These are phyloP conservation scores for Aspergillus olivimuriae DNA, from an alignment of 495 filamentous ascomycete species.

Conservation along the genomic window DNA sequence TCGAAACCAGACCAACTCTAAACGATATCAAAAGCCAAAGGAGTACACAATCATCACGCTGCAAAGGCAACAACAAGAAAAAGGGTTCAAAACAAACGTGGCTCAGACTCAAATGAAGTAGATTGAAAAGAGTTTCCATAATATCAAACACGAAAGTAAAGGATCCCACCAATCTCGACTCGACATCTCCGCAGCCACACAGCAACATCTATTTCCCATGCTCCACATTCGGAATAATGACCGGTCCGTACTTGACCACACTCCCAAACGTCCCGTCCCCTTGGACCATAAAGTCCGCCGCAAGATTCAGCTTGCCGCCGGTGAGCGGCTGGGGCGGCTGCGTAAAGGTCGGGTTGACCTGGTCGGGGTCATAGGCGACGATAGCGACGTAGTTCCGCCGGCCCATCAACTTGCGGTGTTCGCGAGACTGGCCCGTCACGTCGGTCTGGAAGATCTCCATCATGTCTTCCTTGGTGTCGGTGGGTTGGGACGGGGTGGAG, in stretches of 20 bases:
- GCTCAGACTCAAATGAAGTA: background rate
- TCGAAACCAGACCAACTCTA: background rate
- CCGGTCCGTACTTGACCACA: constrained; percentile 94
- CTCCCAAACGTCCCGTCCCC: constrained; percentile 69
- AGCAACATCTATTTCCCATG: constrained; percentile 60
- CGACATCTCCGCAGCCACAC: too few relatives aligned
- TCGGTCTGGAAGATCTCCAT: constrained; percentile 97
- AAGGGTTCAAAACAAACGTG: background rate
- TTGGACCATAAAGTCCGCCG: constrained; percentile 96
- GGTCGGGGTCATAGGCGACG: constrained; percentile 86
- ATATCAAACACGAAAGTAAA: too few relatives aligned
- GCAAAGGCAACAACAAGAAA: too few relatives aligned
- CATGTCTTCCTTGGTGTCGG: constrained; percentile 98
- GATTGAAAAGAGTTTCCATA: background rate
- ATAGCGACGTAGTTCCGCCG: constrained; percentile 91
- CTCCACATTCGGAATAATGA: constrained; percentile 89
- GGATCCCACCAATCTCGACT: too few relatives aligned
- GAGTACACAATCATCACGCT: background rate
- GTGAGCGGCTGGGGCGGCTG: constrained; percentile 33
- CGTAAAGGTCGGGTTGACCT: constrained; percentile 50
- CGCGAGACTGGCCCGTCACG: constrained; percentile 69
- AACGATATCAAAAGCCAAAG: background rate
- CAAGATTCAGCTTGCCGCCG: constrained; percentile 73
- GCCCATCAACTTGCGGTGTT: constrained; percentile 86
- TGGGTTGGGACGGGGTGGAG: constrained; percentile 40